Evolutionary conservation across 495 filamentous ascomycete genomes (phyloP).

Genomic region (Schizothecium vesticola): DNA sequence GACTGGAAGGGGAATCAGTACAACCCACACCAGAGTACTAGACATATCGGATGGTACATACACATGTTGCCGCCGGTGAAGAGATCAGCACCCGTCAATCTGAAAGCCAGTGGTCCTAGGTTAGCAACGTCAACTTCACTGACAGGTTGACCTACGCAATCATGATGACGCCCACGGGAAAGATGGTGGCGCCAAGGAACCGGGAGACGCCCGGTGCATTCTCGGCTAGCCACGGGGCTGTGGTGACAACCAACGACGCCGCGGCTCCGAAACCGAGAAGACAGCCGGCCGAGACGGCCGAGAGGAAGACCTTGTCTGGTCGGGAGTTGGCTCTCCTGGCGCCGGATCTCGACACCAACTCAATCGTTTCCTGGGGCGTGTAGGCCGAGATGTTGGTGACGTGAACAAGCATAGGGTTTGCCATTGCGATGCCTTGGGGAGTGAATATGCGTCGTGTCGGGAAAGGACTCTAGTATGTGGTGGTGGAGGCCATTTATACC

Average conservation of each 20-base stretch:
- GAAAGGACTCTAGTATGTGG: not conserved
- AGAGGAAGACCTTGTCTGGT: slow-evolving; percentile 50
- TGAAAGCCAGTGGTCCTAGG: not conserved
- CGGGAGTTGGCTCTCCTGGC: slow-evolving; percentile 48
- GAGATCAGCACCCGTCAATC: slow-evolving; percentile 51
- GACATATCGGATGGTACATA: slow-evolving; percentile 14
- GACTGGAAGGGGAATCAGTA: not conserved
- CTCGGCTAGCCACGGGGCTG: slow-evolving; percentile 54
- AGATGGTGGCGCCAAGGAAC: slow-evolving; percentile 50
- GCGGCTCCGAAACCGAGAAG: slow-evolving; percentile 50
- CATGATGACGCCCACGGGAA: slow-evolving; percentile 55
- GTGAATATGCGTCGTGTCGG: not conserved
- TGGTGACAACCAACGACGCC: slow-evolving; percentile 44
- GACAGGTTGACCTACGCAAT: slow-evolving; percentile 33
- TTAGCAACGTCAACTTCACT: not conserved
- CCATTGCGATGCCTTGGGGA: not conserved
- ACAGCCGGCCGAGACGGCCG: slow-evolving; percentile 48
- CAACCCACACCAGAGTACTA: no score
- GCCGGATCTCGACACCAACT: slow-evolving; percentile 43
- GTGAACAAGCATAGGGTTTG: not conserved
- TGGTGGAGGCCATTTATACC: not conserved
- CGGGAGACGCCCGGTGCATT: slow-evolving; percentile 57
- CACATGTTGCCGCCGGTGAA: slow-evolving; percentile 55
- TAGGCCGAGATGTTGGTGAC: slow-evolving; percentile 23
- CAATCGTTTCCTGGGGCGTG: slow-evolving; percentile 44